phyloP scores from a whole-genome alignment of 1,284 basidiomycete genomes.

The Moesziomyces globuligerus region DNA sequence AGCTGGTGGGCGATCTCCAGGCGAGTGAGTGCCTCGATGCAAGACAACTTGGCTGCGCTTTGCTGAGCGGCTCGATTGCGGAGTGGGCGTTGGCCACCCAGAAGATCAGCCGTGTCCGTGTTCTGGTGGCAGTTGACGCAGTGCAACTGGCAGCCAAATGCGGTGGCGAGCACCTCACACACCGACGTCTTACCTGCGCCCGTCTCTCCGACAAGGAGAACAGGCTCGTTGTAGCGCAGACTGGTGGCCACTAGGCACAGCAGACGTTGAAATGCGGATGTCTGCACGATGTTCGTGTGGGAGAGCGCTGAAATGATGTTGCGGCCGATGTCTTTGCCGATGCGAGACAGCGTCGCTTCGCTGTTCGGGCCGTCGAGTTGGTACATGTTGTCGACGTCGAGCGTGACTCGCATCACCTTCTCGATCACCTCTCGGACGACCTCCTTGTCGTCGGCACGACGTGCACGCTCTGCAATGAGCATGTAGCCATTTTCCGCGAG shows the following conservation, averaged over 20 bases:
- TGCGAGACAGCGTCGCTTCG: slow-evolving; percentile 41
- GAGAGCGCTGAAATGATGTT: slow-evolving; percentile 67
- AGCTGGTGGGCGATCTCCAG: slow-evolving; percentile 26
- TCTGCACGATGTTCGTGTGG: slow-evolving; percentile 79
- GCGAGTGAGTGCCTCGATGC: slow-evolving; percentile 49
- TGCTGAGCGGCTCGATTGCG: slow-evolving; percentile 76
- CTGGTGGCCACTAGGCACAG: slow-evolving; percentile 86
- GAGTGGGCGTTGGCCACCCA: slow-evolving; percentile 92
- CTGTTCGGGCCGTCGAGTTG: slow-evolving; percentile 69
- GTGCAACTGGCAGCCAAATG: slow-evolving; percentile 75
- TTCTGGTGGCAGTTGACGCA: slow-evolving; percentile 97
- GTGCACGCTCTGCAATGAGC: slow-evolving; percentile 91
- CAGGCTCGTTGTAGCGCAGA: slow-evolving; percentile 89
- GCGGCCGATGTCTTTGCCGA: slow-evolving; percentile 41
- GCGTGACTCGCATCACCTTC: slow-evolving; percentile 84
- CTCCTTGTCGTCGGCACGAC: slow-evolving; percentile 83
- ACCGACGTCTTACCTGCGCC: slow-evolving; percentile 98
- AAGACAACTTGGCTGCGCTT: slow-evolving; percentile 64
- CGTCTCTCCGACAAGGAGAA: slow-evolving; percentile 97
- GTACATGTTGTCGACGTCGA: slow-evolving; percentile 74
- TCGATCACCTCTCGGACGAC: slow-evolving; percentile 94
- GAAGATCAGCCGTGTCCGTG: slow-evolving; percentile 97
- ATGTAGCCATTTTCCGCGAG: slow-evolving; percentile 97
- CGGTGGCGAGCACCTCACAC: slow-evolving; percentile 86
- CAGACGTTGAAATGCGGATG: slow-evolving; percentile 88